Evolutionary conservation across 495 filamentous ascomycete species (phyloP).

Genomic region (Aspergillus kassunensis): DNA sequence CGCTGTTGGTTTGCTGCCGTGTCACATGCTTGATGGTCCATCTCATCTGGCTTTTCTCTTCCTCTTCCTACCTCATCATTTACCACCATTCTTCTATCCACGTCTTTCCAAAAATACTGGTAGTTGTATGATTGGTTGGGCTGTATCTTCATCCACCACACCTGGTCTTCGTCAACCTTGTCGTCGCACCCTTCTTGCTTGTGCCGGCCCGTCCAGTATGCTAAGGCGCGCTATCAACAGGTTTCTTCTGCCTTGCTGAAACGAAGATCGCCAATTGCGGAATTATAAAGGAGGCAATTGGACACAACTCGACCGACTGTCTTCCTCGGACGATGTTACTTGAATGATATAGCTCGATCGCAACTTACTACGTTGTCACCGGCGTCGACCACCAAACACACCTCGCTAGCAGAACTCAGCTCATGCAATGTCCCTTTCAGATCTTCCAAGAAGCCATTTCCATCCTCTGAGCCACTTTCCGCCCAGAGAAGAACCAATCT

Average conservation of each 20-base stretch:
- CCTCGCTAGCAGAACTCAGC: too few species aligned
- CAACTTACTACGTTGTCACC: too few species aligned
- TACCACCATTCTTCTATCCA: too few species aligned
- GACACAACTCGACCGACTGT: not conserved
- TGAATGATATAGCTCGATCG: too few species aligned
- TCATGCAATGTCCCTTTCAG: conserved; percentile 45
- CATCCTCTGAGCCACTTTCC: conserved; percentile 35
- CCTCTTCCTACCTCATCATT: too few species aligned
- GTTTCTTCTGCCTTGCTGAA: not conserved
- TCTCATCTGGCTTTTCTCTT: too few species aligned
- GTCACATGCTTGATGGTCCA: conserved; percentile 4
- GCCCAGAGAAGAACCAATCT: conserved; percentile 27
- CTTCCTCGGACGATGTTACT: conserved; percentile 20
- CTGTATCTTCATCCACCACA: too few species aligned
- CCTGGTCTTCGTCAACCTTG: too few species aligned
- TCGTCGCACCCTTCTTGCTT: too few species aligned
- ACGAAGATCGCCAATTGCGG: not conserved
- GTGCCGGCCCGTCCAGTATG: not conserved
- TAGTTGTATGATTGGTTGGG: too few species aligned
- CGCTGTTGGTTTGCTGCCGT: not conserved
- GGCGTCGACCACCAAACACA: not conserved
- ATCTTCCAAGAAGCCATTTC: conserved; percentile 35
- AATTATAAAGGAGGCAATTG: not conserved
- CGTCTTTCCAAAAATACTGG: too few species aligned
- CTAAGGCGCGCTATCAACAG: conserved; percentile 9